Conservation (phyloP, 73 alveolate species). For the Symbiodinium pilosum region DNA sequence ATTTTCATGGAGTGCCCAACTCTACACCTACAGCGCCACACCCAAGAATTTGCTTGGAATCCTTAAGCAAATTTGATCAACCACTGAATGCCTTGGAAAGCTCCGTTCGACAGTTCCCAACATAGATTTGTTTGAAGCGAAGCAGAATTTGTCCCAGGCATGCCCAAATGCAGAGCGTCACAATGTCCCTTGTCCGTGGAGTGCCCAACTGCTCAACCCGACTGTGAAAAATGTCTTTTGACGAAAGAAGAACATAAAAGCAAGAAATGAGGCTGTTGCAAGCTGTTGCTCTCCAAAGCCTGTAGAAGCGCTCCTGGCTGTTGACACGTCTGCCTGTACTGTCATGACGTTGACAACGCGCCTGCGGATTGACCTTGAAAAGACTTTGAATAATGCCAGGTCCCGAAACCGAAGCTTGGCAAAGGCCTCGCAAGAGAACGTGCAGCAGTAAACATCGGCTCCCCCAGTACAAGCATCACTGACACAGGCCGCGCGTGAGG, state of each 20-base stretch:
- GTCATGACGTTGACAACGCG: neutral
- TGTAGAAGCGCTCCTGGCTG: constrained; percentile 47
- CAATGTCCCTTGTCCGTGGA: too few species aligned
- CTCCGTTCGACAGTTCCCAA: too few species aligned
- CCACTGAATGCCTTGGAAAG: too few species aligned
- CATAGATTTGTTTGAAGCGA: too few species aligned
- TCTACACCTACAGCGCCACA: too few species aligned
- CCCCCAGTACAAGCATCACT: neutral
- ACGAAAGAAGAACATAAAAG: neutral
- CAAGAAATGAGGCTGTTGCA: neutral
- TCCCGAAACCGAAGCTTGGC: constrained; percentile 80
- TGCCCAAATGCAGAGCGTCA: too few species aligned
- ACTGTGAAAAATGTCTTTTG: too few species aligned
- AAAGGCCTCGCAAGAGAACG: constrained; percentile 36
- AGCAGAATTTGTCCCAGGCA: too few species aligned
- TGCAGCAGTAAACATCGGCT: neutral
- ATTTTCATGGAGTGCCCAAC: too few species aligned
- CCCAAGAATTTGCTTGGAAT: too few species aligned
- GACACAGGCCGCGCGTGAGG: neutral
- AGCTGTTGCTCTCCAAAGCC: constrained; percentile 89
- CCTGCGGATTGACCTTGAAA: constrained; percentile 49
- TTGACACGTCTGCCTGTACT: neutral
- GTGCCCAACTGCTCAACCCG: too few species aligned
- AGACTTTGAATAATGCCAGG: constrained; percentile 53
- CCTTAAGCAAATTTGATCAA: too few species aligned